A percentile compares a stretch with the other conserved stretches of the same genome.
Evolutionary conservation across 2,329 filamentous ascomycete genomes (phyloP).

Genomic region (Pseudogymnoascus sp.): DNA sequence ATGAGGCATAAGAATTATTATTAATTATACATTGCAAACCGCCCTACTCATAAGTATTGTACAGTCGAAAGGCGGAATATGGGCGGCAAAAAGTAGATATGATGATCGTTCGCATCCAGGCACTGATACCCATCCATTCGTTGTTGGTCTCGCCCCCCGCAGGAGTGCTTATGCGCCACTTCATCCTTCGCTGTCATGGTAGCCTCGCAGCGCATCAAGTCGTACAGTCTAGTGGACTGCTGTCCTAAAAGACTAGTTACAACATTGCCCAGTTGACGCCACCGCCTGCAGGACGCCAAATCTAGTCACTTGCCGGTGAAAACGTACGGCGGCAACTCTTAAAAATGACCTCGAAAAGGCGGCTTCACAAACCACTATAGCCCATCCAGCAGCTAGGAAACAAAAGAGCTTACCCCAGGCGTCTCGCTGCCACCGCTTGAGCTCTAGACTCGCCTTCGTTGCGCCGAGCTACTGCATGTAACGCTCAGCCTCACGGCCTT

Average conservation of each 20-base stretch:
- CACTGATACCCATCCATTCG: conserved; percentile 11
- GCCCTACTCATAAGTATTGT: neutral
- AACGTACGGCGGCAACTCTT: neutral
- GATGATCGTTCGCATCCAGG: conserved; percentile 1
- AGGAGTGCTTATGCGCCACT: conserved; percentile 6
- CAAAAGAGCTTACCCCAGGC: neutral
- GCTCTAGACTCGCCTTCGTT: conserved; percentile 7
- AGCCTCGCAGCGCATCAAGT: conserved; percentile 5
- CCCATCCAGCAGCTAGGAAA: neutral
- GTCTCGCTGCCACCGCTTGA: neutral
- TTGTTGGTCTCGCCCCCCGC: neutral
- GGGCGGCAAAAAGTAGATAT: neutral
- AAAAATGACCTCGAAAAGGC: neutral
- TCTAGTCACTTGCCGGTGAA: neutral
- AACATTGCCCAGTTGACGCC: conserved; percentile 5
- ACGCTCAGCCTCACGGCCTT: conserved; percentile 9
- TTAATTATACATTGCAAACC: conserved; percentile 8
- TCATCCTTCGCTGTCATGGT: neutral
- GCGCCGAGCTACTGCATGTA: conserved; percentile 2
- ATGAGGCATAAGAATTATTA: conserved; percentile 3
- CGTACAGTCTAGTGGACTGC: neutral
- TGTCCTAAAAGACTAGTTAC: neutral
- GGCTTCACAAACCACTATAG: neutral
- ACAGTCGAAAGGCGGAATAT: neutral
- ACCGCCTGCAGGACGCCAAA: neutral